Evolutionary conservation across 2,329 filamentous ascomycete species (phyloP).

Genomic region (Colletotrichum somersetense): DNA sequence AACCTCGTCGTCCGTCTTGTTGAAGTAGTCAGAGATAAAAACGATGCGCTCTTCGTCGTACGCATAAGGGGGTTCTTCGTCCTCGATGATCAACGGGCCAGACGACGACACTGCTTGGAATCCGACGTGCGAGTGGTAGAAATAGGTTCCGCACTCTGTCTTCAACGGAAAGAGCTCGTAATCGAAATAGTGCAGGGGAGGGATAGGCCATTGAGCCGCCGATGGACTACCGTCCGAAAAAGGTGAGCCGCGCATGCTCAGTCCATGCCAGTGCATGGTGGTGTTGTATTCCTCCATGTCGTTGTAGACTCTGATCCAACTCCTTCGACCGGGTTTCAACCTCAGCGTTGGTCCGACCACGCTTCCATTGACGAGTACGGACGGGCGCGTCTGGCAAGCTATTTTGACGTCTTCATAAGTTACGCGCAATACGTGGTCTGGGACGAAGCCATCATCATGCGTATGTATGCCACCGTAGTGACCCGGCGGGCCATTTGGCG

Average conservation of each 20-base stretch:
- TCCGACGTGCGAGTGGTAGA: conserved; percentile 76
- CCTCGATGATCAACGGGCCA: conserved; percentile 71
- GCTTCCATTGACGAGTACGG: conserved; percentile 65
- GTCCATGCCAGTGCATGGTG: conserved; percentile 77
- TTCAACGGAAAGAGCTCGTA: conserved; percentile 69
- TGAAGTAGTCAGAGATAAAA: conserved; percentile 69
- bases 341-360: conserved; percentile 63
- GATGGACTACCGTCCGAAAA: conserved; percentile 74
- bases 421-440: conserved; percentile 23
- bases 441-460: conserved; percentile 29
- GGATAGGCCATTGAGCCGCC: conserved; percentile 75
- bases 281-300: conserved; percentile 64
- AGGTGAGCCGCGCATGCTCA: conserved; percentile 69
- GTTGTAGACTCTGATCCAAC: conserved; percentile 71
- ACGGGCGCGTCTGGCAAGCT: conserved; percentile 60
- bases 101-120: conserved; percentile 71
- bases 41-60: conserved; percentile 74
- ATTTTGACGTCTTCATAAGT: conserved; percentile 54
- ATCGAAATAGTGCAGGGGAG: conserved; percentile 72
- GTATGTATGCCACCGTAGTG: conserved; percentile 33
- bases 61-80: conserved; percentile 63
- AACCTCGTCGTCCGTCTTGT: conserved; percentile 64
- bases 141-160: conserved; percentile 72
- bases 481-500: conserved; percentile 21
- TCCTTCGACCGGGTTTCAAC: conserved; percentile 61